Conservation (phyloP, 2,329 filamentous ascomycete species). For the Periconia digitata region DNA sequence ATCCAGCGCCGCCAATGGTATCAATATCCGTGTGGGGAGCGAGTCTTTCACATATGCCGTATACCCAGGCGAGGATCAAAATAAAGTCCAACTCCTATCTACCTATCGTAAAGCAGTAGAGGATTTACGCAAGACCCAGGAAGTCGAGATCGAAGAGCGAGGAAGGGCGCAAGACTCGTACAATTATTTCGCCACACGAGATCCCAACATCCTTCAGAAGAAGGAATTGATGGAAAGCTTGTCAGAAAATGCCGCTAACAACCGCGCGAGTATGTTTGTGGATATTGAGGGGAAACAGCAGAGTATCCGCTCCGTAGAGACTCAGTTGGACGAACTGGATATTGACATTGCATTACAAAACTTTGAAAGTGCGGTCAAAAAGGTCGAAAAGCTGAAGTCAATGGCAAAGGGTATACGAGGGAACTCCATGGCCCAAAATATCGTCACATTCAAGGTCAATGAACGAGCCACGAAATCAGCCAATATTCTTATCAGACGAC, state of each 20-base stretch:
- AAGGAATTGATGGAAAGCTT: conserved; percentile 77
- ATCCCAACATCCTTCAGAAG: conserved; percentile 75
- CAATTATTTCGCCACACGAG: conserved; percentile 80
- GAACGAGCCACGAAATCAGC: conserved; percentile 79
- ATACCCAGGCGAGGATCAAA: conserved; percentile 74
- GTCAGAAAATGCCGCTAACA: conserved; percentile 68
- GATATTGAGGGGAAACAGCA: conserved; percentile 97
- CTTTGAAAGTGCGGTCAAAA: conserved; percentile 80
- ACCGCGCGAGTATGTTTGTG: conserved; percentile 73
- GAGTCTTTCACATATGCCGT: conserved; percentile 95
- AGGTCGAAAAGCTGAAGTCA: conserved; percentile 81
- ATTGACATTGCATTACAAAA: conserved; percentile 91
- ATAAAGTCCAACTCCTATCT: conserved; percentile 79
- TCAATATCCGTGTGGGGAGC: conserved; percentile 85
- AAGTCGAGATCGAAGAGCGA: conserved; percentile 83
- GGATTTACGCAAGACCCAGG: conserved; percentile 80
- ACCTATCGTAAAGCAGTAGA: conserved; percentile 93
- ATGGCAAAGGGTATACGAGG: conserved; percentile 79
- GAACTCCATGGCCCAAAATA: conserved; percentile 84
- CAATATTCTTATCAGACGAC: conserved; percentile 71
- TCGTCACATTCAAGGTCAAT: conserved; percentile 88
- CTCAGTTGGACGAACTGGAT: conserved; percentile 92
- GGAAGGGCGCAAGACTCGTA: conserved; percentile 83
- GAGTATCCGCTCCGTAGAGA: conserved; percentile 92
- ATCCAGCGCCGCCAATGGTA: conserved; percentile 72